A percentile compares a stretch with the other conserved stretches of the same genome.
These are phyloP conservation scores for Prunus dulcis DNA, from an alignment of 306 rosid species.

Conservation along the genomic window DNA sequence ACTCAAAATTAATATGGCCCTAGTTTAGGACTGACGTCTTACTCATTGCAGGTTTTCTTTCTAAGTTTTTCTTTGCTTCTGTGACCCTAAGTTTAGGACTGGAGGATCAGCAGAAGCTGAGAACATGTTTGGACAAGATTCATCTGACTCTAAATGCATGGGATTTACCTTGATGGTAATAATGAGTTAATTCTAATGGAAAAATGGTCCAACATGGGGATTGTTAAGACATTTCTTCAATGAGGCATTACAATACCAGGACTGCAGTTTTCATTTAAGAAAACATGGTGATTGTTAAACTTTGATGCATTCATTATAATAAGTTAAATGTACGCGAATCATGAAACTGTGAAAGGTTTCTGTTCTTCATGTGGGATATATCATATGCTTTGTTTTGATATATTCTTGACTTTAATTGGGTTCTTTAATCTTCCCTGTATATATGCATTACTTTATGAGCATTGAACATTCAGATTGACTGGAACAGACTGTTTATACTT, in stretches of 20 bases:
- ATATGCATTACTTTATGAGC: neutral
- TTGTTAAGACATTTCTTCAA: neutral
- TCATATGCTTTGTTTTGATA: slow-evolving; percentile 10
- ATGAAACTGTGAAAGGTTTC: neutral
- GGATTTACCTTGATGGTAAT: neutral
- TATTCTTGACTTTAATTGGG: neutral
- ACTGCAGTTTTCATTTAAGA: neutral
- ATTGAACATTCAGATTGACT: slow-evolving; percentile 4
- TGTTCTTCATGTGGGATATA: slow-evolving; percentile 4
- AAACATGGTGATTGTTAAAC: neutral
- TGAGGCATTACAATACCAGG: neutral
- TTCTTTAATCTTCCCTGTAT: neutral
- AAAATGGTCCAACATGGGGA: neutral
- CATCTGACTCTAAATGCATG: neutral
- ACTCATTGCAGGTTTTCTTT: neutral
- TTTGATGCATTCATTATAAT: neutral
- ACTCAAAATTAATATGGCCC: no score
- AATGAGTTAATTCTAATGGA: neutral
- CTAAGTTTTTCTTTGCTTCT: neutral
- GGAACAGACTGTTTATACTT: slow-evolving; percentile 3
- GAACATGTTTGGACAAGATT: neutral
- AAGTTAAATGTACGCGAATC: neutral
- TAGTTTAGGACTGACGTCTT: neutral
- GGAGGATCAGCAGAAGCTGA: neutral
- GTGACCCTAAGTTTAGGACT: neutral